Conservation (phyloP, 2,329 filamentous ascomycete genomes). For the Bertia moriformis region DNA sequence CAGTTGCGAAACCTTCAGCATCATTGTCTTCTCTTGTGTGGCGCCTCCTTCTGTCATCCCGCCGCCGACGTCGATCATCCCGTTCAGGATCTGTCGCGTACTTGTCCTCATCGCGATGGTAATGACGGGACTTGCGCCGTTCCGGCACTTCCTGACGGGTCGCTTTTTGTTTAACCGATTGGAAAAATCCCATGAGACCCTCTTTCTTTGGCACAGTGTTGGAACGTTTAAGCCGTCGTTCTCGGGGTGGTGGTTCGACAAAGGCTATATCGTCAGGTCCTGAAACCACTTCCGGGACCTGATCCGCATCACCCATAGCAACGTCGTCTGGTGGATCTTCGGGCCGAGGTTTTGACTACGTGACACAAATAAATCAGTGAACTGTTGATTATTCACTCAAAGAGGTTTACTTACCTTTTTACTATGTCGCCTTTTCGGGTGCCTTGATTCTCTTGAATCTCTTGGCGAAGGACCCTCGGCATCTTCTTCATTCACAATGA, state of each 20-base stretch:
- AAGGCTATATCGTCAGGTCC: not conserved
- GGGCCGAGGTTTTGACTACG: not conserved
- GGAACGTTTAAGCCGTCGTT: constrained; percentile 26
- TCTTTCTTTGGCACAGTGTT: constrained; percentile 35
- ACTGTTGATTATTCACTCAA: not conserved
- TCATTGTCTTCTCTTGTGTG: not conserved
- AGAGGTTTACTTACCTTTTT: not conserved
- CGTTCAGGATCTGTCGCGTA: not conserved
- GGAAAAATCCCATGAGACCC: constrained; percentile 14
- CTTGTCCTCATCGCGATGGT: not conserved
- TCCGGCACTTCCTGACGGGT: not conserved
- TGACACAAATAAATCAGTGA: too few relatives aligned
- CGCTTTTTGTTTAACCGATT: constrained; percentile 4
- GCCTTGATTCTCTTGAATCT: not conserved
- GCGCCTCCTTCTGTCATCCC: not conserved
- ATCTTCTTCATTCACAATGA: constrained; percentile 24
- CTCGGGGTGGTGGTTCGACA: constrained; percentile 8
- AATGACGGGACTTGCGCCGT: not conserved
- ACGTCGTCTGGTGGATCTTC: not conserved
- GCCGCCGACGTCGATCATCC: not conserved
- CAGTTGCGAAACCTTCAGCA: not conserved
- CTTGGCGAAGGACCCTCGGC: constrained; percentile 3
- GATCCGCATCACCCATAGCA: not conserved
- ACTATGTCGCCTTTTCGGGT: not conserved
- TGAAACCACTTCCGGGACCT: not conserved